A percentile compares a stretch with the other conserved stretches of the same genome.
Evolutionary conservation across 2,329 filamentous ascomycete genomes (phyloP).

Genomic region (Ascomycota sp.): DNA sequence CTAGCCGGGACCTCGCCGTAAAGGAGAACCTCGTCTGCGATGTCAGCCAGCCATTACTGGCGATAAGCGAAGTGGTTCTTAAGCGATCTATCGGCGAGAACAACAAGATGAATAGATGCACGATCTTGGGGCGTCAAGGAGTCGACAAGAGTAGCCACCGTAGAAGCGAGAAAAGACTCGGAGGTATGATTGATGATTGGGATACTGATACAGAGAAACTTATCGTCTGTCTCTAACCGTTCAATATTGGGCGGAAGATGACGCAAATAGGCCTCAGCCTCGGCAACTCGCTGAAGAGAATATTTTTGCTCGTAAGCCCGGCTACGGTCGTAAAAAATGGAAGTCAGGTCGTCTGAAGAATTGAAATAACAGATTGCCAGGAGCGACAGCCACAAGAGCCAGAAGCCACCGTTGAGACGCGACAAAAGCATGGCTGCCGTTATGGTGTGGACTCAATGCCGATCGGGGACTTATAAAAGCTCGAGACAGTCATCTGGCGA

Average conservation of each 20-base stretch:
- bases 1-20: constrained; percentile 6
- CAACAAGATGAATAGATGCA: constrained; percentile 11
- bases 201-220: constrained; percentile 13
- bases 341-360: constrained; percentile 14
- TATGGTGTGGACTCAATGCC: no score
- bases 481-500: no score
- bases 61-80: constrained; percentile 11
- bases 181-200: constrained; percentile 13
- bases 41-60: constrained; percentile 10
- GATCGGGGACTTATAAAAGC: no score
- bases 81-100: constrained; percentile 14
- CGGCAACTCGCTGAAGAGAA: constrained; percentile 7
- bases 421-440: not conserved
- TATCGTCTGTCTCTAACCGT: not conserved
- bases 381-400: constrained; percentile 9
- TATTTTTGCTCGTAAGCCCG: constrained; percentile 10
- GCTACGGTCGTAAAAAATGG: constrained; percentile 11
- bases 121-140: constrained; percentile 11
- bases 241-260: constrained; percentile 1
- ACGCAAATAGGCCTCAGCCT: constrained; percentile 9
- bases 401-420: constrained; percentile 10
- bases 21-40: constrained; percentile 14
- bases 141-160: constrained; percentile 13
- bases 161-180: constrained; percentile 9
- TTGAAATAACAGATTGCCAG: constrained; percentile 10